A percentile compares a stretch with the other conserved stretches of the same genome.
These are phyloP conservation scores for Debaryomyces castellii DNA, from an alignment of 805 yeast species.

Conservation along the genomic window DNA sequence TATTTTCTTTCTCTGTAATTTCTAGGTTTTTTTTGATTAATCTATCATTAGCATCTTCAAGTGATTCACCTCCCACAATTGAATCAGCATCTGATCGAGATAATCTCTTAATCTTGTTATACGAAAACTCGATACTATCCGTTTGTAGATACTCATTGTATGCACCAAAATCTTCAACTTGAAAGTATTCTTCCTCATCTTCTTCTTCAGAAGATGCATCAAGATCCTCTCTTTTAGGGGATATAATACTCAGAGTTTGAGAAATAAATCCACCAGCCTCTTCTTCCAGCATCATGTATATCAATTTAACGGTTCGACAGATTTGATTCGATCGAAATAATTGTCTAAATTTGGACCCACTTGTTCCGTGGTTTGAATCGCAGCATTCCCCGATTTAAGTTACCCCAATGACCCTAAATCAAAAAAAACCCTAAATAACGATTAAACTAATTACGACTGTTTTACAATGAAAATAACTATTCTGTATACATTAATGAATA, in stretches of 20 bases:
- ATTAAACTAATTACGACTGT: background rate
- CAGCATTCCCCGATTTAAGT: too few relatives aligned
- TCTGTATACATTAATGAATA: too few relatives aligned
- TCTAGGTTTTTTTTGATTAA: slow-evolving; percentile 13
- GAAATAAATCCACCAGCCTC: background rate
- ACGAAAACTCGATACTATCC: background rate
- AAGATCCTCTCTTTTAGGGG: background rate
- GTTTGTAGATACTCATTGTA: background rate
- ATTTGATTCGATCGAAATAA: background rate
- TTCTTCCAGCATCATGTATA: background rate
- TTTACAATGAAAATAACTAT: too few relatives aligned
- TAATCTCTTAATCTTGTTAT: slow-evolving; percentile 9
- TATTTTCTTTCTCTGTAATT: slow-evolving; percentile 6
- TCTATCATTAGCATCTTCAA: slow-evolving; percentile 14
- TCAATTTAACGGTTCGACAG: background rate
- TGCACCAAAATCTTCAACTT: slow-evolving; percentile 3
- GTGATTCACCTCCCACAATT: slow-evolving; percentile 51
- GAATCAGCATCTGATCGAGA: slow-evolving; percentile 41
- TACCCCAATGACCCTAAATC: background rate
- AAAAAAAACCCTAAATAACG: background rate
- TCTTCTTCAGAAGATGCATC: background rate
- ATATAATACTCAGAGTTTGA: background rate
- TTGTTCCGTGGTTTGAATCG: background rate
- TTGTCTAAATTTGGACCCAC: background rate
- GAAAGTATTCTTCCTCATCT: slow-evolving; percentile 1